Conservation (phyloP, 495 filamentous ascomycete species). For the Lepidopterella palustris region DNA sequence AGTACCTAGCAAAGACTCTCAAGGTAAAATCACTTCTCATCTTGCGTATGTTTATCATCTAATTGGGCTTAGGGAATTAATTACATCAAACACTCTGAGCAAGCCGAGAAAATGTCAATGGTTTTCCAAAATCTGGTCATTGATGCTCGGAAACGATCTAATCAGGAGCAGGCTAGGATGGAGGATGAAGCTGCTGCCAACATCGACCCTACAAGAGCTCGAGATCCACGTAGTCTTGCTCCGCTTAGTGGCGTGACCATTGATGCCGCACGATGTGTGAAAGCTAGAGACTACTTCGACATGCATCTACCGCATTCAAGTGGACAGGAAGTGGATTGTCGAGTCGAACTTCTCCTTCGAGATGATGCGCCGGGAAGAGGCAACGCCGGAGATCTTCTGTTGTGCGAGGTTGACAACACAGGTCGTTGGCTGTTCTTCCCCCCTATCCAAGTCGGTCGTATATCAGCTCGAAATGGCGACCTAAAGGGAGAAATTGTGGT, state of each 20-base stretch:
- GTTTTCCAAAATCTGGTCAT: conserved; percentile 66
- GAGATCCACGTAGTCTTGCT: conserved; percentile 70
- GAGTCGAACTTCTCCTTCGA: conserved; percentile 78
- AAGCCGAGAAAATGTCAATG: conserved; percentile 50
- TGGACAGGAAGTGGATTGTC: conserved; percentile 81
- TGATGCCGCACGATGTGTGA: conserved; percentile 66
- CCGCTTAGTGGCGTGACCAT: conserved; percentile 63
- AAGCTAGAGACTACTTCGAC: conserved; percentile 82
- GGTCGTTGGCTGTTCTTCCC: conserved; percentile 87
- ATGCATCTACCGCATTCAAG: conserved; percentile 81
- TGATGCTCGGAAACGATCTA: conserved; percentile 67
- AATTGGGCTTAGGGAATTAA: conserved; percentile 41
- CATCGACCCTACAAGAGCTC: conserved; percentile 70
- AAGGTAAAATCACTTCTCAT: conserved; percentile 45
- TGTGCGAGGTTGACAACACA: conserved; percentile 75
- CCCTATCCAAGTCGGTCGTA: conserved; percentile 57
- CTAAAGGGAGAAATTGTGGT: conserved; percentile 62
- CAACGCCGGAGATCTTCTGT: conserved; percentile 69
- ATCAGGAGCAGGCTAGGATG: conserved; percentile 78
- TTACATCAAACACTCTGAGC: conserved; percentile 48
- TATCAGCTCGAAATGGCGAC: conserved; percentile 79
- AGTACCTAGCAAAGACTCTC: conserved; percentile 78
- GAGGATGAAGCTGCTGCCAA: conserved; percentile 84
- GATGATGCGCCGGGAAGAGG: conserved; percentile 59
- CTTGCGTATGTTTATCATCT: conserved; percentile 18